A percentile compares a stretch with the other conserved stretches of the same genome.
phyloP scores from a whole-genome alignment of 345 rosid genomes.

The Dipteronia sinensis region DNA sequence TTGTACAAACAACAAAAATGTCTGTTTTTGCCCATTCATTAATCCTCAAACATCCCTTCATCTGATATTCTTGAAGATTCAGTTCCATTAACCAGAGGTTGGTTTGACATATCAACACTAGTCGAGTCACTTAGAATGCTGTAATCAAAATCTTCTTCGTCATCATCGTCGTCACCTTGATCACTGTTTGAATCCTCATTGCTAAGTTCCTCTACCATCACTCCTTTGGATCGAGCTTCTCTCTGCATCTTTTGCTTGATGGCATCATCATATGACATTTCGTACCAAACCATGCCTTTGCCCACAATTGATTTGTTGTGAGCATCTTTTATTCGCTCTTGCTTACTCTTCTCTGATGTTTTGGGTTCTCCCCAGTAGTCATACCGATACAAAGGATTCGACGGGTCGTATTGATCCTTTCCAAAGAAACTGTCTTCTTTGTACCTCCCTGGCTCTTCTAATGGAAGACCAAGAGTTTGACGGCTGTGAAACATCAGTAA shows the following conservation, averaged over 20 bases:
- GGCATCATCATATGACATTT: conserved; percentile 78
- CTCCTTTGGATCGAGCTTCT: conserved; percentile 44
- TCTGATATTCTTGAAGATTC: conserved; percentile 60
- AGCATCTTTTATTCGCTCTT: conserved; percentile 66
- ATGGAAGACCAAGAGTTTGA: conserved; percentile 80
- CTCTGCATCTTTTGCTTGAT: conserved; percentile 59
- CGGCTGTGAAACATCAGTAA: conserved; percentile 48
- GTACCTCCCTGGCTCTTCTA: conserved; percentile 94
- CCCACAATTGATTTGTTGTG: conserved; percentile 91
- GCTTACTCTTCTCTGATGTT: conserved; percentile 85
- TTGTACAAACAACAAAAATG: neutral
- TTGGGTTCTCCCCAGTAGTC: conserved; percentile 97
- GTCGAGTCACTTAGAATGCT: conserved; percentile 62
- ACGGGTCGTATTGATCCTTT: conserved; percentile 86
- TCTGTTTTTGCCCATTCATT: neutral
- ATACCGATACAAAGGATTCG: conserved; percentile 71
- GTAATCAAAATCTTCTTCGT: conserved; percentile 64
- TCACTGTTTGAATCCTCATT: conserved; percentile 37
- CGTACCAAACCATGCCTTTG: conserved; percentile 77
- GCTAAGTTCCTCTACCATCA: conserved; percentile 21
- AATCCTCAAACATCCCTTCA: conserved; percentile 46
- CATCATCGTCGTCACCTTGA: conserved; percentile 41
- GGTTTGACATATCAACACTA: conserved; percentile 40
- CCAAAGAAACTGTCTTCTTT: conserved; percentile 78
- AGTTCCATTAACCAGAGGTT: conserved; percentile 82